Evolutionary conservation across 108 stramenopile genomes (phyloP).

Genomic region (Skeletonema tropicum): DNA sequence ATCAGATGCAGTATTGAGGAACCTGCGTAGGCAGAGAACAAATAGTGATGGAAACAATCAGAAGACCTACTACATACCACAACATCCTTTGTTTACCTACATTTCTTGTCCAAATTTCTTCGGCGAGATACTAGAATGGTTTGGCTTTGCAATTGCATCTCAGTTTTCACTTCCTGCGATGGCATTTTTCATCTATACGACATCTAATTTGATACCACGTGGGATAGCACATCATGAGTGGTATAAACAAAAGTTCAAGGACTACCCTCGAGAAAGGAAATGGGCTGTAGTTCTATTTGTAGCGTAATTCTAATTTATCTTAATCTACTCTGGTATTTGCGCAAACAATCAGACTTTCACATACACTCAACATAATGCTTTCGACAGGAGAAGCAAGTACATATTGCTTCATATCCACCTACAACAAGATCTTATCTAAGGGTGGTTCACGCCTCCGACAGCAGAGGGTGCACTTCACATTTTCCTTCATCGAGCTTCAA

Average conservation of each 20-base stretch:
- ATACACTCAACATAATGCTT: not conserved
- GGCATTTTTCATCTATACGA: constrained; percentile 77
- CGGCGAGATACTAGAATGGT: constrained; percentile 92
- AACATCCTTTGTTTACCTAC: constrained; percentile 71
- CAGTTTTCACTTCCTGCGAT: constrained; percentile 41
- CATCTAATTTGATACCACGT: constrained; percentile 83
- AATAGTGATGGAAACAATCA: not conserved
- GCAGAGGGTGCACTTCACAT: constrained; percentile 10
- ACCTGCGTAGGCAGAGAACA: constrained; percentile 46
- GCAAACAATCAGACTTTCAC: not conserved
- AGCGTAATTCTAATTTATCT: constrained; percentile 27
- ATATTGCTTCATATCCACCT: not conserved
- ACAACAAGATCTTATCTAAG: not conserved
- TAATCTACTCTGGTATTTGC: not conserved
- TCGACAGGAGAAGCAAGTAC: not conserved
- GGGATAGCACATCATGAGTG: constrained; percentile 84
- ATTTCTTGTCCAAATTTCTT: constrained; percentile 84
- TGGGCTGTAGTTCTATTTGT: constrained; percentile 82
- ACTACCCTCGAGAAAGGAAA: constrained; percentile 71
- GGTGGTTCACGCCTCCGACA: constrained; percentile 10
- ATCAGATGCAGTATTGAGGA: constrained; percentile 76
- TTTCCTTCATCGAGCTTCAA: constrained; percentile 5
- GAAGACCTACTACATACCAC: constrained; percentile 65
- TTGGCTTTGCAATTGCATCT: constrained; percentile 75
- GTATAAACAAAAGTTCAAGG: constrained; percentile 82